Base-by-base conservation (phyloP, 768 basidiomycete genomes). In the Coprinellus micaceus region DNA sequence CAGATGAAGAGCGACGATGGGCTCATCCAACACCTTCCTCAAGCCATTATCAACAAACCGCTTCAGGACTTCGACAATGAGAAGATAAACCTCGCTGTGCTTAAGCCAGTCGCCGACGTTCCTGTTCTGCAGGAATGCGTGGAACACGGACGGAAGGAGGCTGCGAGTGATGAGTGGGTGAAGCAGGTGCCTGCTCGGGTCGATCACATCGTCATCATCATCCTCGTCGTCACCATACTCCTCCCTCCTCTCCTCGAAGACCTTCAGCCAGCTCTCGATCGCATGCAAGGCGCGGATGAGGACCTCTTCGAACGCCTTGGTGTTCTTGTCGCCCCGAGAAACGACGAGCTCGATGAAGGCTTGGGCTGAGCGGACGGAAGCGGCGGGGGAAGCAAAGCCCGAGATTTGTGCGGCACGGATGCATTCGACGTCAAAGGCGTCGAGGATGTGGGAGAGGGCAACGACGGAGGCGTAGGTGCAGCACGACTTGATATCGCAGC, bases 41-140 rank as follows among this genome's bases (percentile, higher is more conserved):
- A 40, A 59, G 41, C 60, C 61, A 45, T 41, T 60, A 45, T 53
- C 60, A 44, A 44, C 57, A 52, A 63, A 50, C 52, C 52, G 41
- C 56, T 56, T 49, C 49, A 74, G 58, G 28, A 68, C 58, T 3
- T 68, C 66, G 41, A 76, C 54, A 12, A 74, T 65, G 5, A 60
- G 63, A 22, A 64, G 29, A 60, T 74, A 76, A 33, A 70, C 60
- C 41, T 71, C 71, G 37, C 61, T 58, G 55, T 72, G 72, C 28
- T 66, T 61, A 52, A 76, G 61, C 74, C 73, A 76, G 58, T 72
- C 69, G 22, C 63, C 66, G 40, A 69, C 65, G 24, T 67, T 70
- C 29, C 61, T 63, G 57, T 71, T 69, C 48, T 56, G 54, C 21
- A 76, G 61, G 59, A 71, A 73, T 4, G 52, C 61, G 45, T 70